Base-by-base conservation (phyloP, 1,284 basidiomycete species). In the Boletus semigastroideus region DNA sequence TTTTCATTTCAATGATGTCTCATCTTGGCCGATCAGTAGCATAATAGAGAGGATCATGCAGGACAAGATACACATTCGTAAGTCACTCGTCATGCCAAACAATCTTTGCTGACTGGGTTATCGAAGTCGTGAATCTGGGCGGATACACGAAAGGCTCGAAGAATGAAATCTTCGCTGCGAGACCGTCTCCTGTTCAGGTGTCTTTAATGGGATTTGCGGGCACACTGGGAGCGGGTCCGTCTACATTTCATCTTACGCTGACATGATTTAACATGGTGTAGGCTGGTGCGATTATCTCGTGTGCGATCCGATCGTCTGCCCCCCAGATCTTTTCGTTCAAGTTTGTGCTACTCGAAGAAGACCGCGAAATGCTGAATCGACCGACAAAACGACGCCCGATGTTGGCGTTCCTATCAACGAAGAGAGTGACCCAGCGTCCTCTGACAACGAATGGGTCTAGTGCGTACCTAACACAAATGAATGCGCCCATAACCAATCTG, bases 141-240 rank as follows among this genome's bases (percentile, higher is more conserved):
- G 83, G 83, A 5, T 85, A 85, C 57, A 85, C 83, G n/a, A 84
- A 83, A 63, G 83, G 82, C 11, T 79, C 83, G 4, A 68, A 76
- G 46, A 86, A 84, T 58, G 83, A 85, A 55, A 72, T 85, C 13
- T 85, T 85, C 54, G 83, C 82, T 9, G 78, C 77, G 1, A 70
- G 83, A 27, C 78, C 82, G 14, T 77, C 75, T 51, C 82, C 83
- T 0, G 67, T 85, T 10, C 82, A 85, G 64, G 73, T 84, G 58
- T 79, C 81, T 51, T 73, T 83, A 38, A 81, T 82, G 73, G 79
- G 79, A 14, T 81, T 76, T 58, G 79, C 83, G 3, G 82, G 83
- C 8, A 81, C 80, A 14, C 63, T 84, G 42, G 77, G 74, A 8
- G 76, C 77, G 30, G 72, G 77, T 77, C 42, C 20, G 68, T 55